A percentile compares a stretch with the other conserved stretches of the same genome.
phyloP scores from a whole-genome alignment of 768 basidiomycete species.

The Antrodiella citrinella region DNA sequence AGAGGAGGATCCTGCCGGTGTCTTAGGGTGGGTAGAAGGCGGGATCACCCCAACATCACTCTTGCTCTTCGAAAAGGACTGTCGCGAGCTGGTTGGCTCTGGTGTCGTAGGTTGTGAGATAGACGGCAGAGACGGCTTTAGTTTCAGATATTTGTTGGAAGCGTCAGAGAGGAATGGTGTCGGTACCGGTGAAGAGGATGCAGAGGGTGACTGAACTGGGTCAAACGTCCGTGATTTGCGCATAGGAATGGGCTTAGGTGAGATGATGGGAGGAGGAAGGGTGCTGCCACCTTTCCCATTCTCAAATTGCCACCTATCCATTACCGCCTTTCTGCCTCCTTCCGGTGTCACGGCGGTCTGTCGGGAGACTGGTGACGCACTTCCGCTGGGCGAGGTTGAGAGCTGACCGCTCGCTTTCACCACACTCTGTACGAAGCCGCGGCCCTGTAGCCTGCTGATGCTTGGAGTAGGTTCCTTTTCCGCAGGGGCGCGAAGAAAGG shows the following conservation, averaged over 20 bases:
- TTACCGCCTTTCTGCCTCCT: constrained; percentile 40
- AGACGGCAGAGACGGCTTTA: constrained; percentile 33
- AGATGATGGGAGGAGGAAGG: constrained; percentile 24
- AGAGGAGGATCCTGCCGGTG: constrained; percentile 51
- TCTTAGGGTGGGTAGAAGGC: neutral
- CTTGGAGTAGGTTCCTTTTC: constrained; percentile 75
- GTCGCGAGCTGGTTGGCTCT: constrained; percentile 14
- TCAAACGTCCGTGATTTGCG: constrained; percentile 33
- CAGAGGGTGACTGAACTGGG: constrained; percentile 2
- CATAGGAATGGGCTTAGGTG: constrained; percentile 32
- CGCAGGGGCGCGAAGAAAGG: constrained; percentile 47
- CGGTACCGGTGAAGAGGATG: constrained; percentile 3
- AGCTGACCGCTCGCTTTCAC: constrained; percentile 61
- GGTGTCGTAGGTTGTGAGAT: constrained; percentile 21
- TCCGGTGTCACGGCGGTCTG: constrained; percentile 15
- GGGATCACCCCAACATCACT: constrained; percentile 10
- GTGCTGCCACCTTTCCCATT: constrained; percentile 22
- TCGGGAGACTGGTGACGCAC: constrained; percentile 23
- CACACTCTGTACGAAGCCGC: constrained; percentile 81
- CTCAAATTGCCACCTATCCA: constrained; percentile 58
- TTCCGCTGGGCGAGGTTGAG: constrained; percentile 19
- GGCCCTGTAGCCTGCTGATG: constrained; percentile 73
- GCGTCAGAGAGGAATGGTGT: constrained; percentile 16
- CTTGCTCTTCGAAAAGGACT: constrained; percentile 10
- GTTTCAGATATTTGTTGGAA: constrained; percentile 29